Conservation (phyloP, 129 eudicot genomes). For the Dittrichia graveolens region DNA sequence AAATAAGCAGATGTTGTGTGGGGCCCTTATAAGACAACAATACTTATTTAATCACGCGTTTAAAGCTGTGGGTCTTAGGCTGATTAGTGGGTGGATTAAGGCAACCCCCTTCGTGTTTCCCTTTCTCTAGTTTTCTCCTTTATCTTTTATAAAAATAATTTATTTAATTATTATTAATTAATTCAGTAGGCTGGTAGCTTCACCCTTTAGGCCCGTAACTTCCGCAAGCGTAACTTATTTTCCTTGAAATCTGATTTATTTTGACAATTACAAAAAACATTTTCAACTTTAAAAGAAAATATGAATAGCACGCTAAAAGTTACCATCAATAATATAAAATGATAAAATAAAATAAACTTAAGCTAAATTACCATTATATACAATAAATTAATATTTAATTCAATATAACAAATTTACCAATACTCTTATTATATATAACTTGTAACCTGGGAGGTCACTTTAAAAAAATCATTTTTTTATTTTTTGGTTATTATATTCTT, state of each 20-base stretch:
- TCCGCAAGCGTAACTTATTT: conserved; percentile 16
- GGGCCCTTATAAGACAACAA: conserved; percentile 26
- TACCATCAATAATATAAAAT: too few relatives aligned
- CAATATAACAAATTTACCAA: too few relatives aligned
- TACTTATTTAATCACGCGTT: conserved; percentile 48
- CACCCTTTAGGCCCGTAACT: conserved; percentile 39
- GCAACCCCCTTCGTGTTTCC: conserved; percentile 23
- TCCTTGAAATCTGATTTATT: background rate
- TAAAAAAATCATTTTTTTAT: too few relatives aligned
- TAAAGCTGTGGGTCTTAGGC: conserved; percentile 53
- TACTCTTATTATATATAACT: too few relatives aligned
- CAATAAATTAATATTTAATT: too few relatives aligned
- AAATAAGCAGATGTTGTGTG: conserved; percentile 32
- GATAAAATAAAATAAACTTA: too few relatives aligned
- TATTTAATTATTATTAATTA: conserved; percentile 19
- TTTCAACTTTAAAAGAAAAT: too few relatives aligned
- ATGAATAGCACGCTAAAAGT: too few relatives aligned
- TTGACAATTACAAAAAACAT: too few relatives aligned
- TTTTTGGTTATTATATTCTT: too few relatives aligned
- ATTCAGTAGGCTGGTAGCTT: conserved; percentile 25
- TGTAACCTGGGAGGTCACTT: too few relatives aligned
- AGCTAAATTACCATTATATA: too few relatives aligned
- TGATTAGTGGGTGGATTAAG: conserved; percentile 43
- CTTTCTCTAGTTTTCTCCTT: conserved; percentile 6
- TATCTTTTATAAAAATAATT: conserved; percentile 14